phyloP scores from a whole-genome alignment of 768 basidiomycete species.

The Lentinula edodes region DNA sequence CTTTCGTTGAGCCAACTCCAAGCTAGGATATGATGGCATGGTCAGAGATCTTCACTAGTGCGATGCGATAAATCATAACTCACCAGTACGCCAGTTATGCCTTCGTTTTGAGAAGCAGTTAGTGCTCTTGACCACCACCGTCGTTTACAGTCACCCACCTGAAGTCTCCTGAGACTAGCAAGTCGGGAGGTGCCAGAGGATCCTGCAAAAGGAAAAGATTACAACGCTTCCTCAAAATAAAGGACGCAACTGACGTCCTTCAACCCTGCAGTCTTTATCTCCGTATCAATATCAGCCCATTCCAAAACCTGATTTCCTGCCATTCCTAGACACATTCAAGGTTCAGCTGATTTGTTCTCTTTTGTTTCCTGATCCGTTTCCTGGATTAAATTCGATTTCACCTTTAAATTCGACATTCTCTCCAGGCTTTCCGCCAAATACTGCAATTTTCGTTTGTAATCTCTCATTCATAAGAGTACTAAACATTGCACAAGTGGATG shows the following conservation, averaged over 20 bases:
- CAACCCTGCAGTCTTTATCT: constrained; percentile 53
- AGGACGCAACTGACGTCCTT: constrained; percentile 30
- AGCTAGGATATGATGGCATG: constrained; percentile 17
- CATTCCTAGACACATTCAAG: constrained; percentile 31
- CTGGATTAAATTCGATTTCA: constrained; percentile 6
- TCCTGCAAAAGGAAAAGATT: constrained; percentile 20
- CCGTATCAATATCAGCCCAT: constrained; percentile 54
- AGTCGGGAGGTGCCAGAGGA: constrained; percentile 35
- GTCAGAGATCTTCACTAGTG: neutral
- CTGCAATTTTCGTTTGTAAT: constrained; percentile 44
- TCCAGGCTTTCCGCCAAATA: constrained; percentile 54
- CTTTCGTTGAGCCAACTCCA: constrained; percentile 39
- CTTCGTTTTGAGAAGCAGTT: constrained; percentile 13
- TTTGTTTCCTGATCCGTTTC: neutral
- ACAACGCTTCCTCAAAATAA: neutral
- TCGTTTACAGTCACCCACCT: constrained; percentile 21
- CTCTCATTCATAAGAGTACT: constrained; percentile 56
- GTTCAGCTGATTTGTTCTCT: neutral
- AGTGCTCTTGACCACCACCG: neutral
- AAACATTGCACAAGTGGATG: constrained; percentile 62
- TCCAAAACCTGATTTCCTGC: constrained; percentile 61
- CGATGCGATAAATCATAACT: neutral
- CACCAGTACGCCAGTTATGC: constrained; percentile 46
- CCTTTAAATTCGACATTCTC: constrained; percentile 47
- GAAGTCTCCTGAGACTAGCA: constrained; percentile 41